Evolutionary conservation across 2,329 filamentous ascomycete species (phyloP).

Genomic region (Alternaria incomplexa): DNA sequence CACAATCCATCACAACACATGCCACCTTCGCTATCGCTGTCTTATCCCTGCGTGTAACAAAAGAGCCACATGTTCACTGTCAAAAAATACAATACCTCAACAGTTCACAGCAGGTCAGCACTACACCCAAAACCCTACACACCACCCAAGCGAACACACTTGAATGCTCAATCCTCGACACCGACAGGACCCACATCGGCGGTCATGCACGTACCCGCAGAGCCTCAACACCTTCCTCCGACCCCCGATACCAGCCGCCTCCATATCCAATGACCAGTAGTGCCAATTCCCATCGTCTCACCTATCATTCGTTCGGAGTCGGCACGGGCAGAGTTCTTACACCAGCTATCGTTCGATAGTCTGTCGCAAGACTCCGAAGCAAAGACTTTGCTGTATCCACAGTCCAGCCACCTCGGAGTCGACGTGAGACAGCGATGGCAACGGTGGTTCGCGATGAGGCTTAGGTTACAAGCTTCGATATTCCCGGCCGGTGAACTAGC

Average conservation of each 20-base stretch:
- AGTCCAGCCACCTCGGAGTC: background rate
- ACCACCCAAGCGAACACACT: background rate
- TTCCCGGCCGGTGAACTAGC: background rate
- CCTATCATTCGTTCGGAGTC: background rate
- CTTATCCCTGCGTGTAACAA: background rate
- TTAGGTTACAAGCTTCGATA: background rate
- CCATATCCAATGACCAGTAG: background rate
- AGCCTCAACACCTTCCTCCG: background rate
- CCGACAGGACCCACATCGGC: background rate
- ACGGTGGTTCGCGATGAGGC: background rate
- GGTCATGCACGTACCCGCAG: background rate
- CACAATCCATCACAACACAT: background rate
- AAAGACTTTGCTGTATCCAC: background rate
- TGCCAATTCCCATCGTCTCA: background rate
- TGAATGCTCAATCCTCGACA: background rate
- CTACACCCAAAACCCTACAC: background rate
- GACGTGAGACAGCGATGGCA: background rate
- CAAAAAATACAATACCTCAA: background rate
- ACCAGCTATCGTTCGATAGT: background rate
- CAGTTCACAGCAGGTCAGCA: background rate
- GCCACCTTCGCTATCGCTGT: background rate
- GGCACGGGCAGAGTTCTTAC: background rate
- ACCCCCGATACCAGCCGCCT: background rate
- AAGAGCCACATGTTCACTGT: rapidly evolving
- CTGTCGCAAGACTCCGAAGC: background rate